Conservation (phyloP, 768 basidiomycete species). For the Boletus reticulatus region DNA sequence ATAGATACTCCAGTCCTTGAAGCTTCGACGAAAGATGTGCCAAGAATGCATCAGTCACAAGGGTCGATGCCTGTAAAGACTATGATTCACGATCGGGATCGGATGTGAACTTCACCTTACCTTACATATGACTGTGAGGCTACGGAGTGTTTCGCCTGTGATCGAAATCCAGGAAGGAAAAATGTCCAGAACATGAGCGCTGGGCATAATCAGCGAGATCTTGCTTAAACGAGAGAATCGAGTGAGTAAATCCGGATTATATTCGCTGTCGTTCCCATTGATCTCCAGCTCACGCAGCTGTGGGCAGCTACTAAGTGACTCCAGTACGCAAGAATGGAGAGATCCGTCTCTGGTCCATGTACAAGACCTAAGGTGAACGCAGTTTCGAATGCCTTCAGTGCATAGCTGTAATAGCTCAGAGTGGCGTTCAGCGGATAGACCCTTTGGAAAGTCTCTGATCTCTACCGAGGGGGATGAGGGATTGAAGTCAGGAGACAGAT, state of each 20-base stretch:
- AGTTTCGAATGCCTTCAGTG: conserved; percentile 54
- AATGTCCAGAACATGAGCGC: conserved; percentile 45
- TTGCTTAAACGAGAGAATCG: conserved; percentile 51
- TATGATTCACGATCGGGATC: not conserved
- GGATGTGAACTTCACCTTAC: conserved; percentile 32
- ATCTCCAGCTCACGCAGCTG: conserved; percentile 61
- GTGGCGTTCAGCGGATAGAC: conserved; percentile 29
- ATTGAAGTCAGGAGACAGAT: not conserved
- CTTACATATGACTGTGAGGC: conserved; percentile 69
- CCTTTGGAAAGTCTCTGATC: conserved; percentile 72
- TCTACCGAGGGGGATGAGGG: conserved; percentile 38
- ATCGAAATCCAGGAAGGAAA: conserved; percentile 50
- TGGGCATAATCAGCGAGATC: conserved; percentile 77
- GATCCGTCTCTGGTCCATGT: conserved; percentile 84
- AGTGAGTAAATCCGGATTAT: conserved; percentile 48
- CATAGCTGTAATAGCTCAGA: conserved; percentile 41
- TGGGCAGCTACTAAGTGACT: conserved; percentile 43
- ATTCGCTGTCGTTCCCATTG: conserved; percentile 57
- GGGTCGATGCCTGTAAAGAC: conserved; percentile 46
- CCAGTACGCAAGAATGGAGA: conserved; percentile 55
- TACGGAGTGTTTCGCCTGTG: conserved; percentile 47
- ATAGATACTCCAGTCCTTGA: conserved; percentile 50
- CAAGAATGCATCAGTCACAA: conserved; percentile 58
- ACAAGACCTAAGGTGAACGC: conserved; percentile 57
- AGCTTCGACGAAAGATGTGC: conserved; percentile 49